Base-by-base conservation (phyloP, 2,329 filamentous ascomycete genomes). In the Fusarium bactridioides region DNA sequence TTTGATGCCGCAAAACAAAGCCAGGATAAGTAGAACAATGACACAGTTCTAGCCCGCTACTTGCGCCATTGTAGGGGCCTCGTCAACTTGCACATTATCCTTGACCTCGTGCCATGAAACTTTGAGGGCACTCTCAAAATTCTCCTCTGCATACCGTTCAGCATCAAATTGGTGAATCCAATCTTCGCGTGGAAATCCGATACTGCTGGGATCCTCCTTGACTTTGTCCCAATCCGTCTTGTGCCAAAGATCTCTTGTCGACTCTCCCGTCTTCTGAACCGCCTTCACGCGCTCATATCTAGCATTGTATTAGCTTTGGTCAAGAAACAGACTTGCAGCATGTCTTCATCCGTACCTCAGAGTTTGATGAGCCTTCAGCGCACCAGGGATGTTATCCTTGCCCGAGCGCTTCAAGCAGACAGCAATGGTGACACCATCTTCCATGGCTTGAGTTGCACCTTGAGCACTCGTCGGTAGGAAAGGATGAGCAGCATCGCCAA, bases 91-190 rank as follows among this genome's bases (percentile, higher is more conserved):
- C 11, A 23, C 5, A 2, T 19, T 29, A 10, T n/a, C 15, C 25
- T 5, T 27, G 2, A 27, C 18, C 5, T 45, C 23, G 8, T 21
- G 16, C 18, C 1, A 5, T 3, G 11, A 13, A 19, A 12, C 29
- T 7, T 50, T 61, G 2, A 73, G 37, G 3, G 60, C 56, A 13
- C 31, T 56, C n/a, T 64, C 61, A 23, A 74, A 76, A 6, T 56
- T 64, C 7, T 76, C 74, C 19, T 76, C 72, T 1, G 74, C 69
- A 41, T 76, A 56, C 5, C 33, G 35, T 18, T 76, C 74, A 2
- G 74, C 61, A n/a, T 76, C 74, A 11, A 76, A 76, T 1, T 61
- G 48, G 21, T 76, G 74, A 8, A 76, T 73, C 74, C 74, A 76
- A 10, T 72, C 74, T 9, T 76, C 74, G 2, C 72, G 59, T 1